A percentile compares a stretch with the other conserved stretches of the same genome.
Conservation (phyloP, 1,139 yeast genomes). For the Protomyces inouyei region DNA sequence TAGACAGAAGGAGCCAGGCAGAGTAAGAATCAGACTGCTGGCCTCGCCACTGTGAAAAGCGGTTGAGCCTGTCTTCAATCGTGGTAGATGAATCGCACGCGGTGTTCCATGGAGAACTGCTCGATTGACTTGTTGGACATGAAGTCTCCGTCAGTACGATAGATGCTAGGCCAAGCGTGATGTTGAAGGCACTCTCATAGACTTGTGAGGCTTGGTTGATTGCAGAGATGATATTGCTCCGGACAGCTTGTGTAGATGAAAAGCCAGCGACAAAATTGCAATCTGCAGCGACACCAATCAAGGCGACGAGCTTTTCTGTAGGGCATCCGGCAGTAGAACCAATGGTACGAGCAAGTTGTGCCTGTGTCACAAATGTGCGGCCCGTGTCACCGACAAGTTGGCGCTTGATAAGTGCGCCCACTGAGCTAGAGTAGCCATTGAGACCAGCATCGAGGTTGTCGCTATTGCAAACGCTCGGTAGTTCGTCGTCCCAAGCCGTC, state of each 20-base stretch:
- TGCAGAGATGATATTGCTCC: conserved; percentile 38
- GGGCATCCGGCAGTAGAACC: conserved; percentile 42
- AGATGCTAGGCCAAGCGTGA: conserved; percentile 39
- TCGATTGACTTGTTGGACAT: conserved; percentile 35
- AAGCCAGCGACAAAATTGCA: conserved; percentile 40
- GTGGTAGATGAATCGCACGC: conserved; percentile 35
- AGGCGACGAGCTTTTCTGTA: conserved; percentile 38
- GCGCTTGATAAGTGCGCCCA: not conserved
- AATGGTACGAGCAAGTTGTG: conserved; percentile 37
- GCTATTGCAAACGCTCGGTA: not conserved
- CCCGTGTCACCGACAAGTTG: conserved; percentile 22
- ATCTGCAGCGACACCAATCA: conserved; percentile 43
- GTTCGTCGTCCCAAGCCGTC: not conserved
- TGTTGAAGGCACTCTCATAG: conserved; percentile 41
- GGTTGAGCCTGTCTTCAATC: conserved; percentile 38
- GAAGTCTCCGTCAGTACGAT: conserved; percentile 34
- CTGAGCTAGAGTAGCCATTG: not conserved
- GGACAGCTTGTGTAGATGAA: conserved; percentile 37
- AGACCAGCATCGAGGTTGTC: not conserved
- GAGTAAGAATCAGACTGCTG: conserved; percentile 38
- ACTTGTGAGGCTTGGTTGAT: conserved; percentile 41
- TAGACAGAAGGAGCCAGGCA: conserved; percentile 42
- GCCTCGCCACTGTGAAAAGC: conserved; percentile 41
- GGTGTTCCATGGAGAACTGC: conserved; percentile 38
- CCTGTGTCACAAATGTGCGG: conserved; percentile 37